A percentile compares a stretch with the other conserved stretches of the same genome.
phyloP scores from a whole-genome alignment of 2,329 filamentous ascomycete species.

The Cladosporium austrohemisphaericum region DNA sequence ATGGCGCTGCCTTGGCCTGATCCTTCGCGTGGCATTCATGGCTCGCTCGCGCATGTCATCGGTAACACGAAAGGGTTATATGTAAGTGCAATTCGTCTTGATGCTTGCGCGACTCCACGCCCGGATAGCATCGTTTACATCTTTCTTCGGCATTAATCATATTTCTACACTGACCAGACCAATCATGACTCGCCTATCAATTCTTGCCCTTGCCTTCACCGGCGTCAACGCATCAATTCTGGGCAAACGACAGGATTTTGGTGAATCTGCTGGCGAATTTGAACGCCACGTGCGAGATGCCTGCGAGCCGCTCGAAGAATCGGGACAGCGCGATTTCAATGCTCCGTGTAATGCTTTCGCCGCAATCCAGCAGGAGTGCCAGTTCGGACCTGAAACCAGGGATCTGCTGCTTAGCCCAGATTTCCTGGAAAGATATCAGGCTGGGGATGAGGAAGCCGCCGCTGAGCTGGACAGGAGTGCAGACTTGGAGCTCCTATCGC shows the following conservation, averaged over 20 bases:
- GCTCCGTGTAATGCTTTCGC: conserved; percentile 26
- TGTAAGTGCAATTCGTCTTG: too few species aligned
- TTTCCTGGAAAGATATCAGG: neutral
- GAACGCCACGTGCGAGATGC: conserved; percentile 22
- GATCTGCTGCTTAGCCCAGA: neutral
- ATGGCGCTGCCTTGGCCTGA: too few species aligned
- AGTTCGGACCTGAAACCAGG: conserved; percentile 14
- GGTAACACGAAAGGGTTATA: too few species aligned
- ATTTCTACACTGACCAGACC: too few species aligned
- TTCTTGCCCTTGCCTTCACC: neutral
- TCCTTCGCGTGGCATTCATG: too few species aligned
- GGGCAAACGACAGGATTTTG: neutral
- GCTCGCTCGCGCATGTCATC: too few species aligned
- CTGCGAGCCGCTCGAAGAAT: conserved; percentile 24
- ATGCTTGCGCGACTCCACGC: too few species aligned
- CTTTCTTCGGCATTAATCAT: too few species aligned
- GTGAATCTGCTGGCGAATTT: neutral
- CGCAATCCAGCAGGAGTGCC: conserved; percentile 24
- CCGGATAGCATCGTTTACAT: too few species aligned
- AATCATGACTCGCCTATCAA: neutral
- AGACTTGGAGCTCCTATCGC: conserved; percentile 13
- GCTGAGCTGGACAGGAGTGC: neutral
- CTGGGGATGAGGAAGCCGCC: neutral
- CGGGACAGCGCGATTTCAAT: conserved; percentile 21
- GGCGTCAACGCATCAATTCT: neutral